These are phyloP conservation scores for Porodaedalea pini DNA, from an alignment of 1,284 basidiomycete genomes.

Conservation along the genomic window DNA sequence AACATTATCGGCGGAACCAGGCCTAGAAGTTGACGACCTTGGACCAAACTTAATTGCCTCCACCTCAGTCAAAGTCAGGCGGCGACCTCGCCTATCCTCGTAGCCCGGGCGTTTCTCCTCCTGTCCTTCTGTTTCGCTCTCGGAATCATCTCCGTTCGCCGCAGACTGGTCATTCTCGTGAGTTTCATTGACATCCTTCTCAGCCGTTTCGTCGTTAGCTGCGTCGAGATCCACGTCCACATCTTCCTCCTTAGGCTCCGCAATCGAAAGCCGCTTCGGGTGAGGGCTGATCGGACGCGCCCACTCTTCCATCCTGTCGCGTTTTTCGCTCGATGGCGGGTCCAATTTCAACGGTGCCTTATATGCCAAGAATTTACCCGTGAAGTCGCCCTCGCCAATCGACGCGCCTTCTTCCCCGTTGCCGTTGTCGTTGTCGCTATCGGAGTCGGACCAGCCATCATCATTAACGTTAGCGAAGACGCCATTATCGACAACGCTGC, in stretches of 20 bases:
- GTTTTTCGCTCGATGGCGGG: slow-evolving; percentile 56
- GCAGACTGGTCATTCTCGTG: neutral
- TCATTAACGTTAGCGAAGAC: slow-evolving; percentile 19
- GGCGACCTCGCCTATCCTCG: slow-evolving; percentile 12
- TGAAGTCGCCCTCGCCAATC: slow-evolving; percentile 54
- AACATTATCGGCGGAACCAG: neutral
- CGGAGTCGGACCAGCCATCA: slow-evolving; percentile 36
- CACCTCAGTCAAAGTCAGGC: slow-evolving; percentile 17
- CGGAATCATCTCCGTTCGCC: neutral
- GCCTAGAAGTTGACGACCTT: neutral
- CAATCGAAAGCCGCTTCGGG: slow-evolving; percentile 38
- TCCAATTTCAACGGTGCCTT: slow-evolving; percentile 60
- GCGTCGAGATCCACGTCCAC: slow-evolving; percentile 39
- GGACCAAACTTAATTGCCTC: slow-evolving; percentile 19
- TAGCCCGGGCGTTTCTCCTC: slow-evolving; percentile 3
- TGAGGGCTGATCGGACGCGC: slow-evolving; percentile 67
- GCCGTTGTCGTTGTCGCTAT: slow-evolving; percentile 26
- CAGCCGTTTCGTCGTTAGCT: neutral
- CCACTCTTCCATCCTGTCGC: slow-evolving; percentile 52
- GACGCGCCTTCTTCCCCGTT: slow-evolving; percentile 21
- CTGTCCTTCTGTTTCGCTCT: neutral
- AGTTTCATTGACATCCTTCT: neutral
- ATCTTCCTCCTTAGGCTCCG: slow-evolving; percentile 30
- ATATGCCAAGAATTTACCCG: slow-evolving; percentile 54
- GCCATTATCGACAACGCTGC: neutral